Evolutionary conservation across 2,329 filamentous ascomycete species (phyloP), one percentile per base, ranked within the genome.

Genomic region (Eutypa lata): DNA sequence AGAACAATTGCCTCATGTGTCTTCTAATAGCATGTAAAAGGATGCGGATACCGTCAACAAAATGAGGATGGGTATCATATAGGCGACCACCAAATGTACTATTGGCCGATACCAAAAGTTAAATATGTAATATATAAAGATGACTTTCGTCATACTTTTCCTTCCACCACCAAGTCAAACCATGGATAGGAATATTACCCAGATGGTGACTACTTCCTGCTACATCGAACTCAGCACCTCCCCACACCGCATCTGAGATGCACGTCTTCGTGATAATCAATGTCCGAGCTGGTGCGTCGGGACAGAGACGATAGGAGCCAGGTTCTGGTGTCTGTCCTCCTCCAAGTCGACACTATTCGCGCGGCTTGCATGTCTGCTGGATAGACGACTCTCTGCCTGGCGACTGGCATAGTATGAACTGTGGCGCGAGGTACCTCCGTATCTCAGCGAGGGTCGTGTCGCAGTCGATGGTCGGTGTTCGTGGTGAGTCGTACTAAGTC

Each of bases 371-470:
- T 43, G 18, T 14, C 40, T 43, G 18, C 40, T 43, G 18, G 38
- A 55, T 22, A 61, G 60, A 10, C 62, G 60, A 22, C 58, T 63
- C 5, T 61, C 53, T 3, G 64, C 64, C 40, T 63, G 61, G 21
- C 58, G 52, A 24, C 61, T 64, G 2, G 60, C 59, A 21, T 60
- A 57, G 55, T 65, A 66, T 11, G 62, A 63, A 38, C 63, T 61
- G 26, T 59, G 58, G 10, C 59, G 56, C n/a, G 63, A 62, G 5
- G 55, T 48, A 16, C 54, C 45, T 2, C 56, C 59, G 26, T 60
- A 60, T 5, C 56, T n/a, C 47, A 59, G 52, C 54, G 57, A 26
- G 51, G 59, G 43, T 58, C 59, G 47, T 48, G 48, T 48, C 8
- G 55, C 51, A 18, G 51, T 56, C 8, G 52, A 45, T 4, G 49